Evolutionary conservation across 805 yeast species (phyloP).

Genomic region (Yarrowia phangngaensis): DNA sequence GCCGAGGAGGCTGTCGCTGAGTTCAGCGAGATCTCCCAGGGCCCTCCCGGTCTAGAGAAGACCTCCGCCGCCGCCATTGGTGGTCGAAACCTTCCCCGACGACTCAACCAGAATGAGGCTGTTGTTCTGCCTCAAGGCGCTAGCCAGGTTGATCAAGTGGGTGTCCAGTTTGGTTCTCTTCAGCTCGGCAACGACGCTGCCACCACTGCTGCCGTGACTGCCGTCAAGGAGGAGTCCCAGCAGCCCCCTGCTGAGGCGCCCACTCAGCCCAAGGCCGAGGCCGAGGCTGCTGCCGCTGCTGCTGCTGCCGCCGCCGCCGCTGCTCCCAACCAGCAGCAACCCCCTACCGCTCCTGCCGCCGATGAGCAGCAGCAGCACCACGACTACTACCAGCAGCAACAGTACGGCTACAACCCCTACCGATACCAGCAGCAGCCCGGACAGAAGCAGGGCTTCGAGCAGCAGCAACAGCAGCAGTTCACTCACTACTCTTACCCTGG

Average conservation of each 20-base stretch:
- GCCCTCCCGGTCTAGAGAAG: conserved; percentile 30
- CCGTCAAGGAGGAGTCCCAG: conserved; percentile 25
- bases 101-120: conserved; percentile 44
- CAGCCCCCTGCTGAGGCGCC: conserved; percentile 26
- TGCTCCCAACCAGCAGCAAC: conserved; percentile 23
- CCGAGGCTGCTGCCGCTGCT: conserved; percentile 25
- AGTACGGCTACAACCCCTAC: conserved; percentile 25
- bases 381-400: conserved; percentile 26
- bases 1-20: conserved; percentile 27
- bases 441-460: conserved; percentile 14
- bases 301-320: conserved; percentile 25
- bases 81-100: conserved; percentile 37
- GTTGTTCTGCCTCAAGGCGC: conserved; percentile 54
- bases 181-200: conserved; percentile 45
- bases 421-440: conserved; percentile 24
- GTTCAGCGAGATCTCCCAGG: not conserved
- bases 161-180: conserved; percentile 62
- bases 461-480: conserved; percentile 25
- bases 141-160: conserved; percentile 48
- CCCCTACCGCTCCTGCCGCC: conserved; percentile 7
- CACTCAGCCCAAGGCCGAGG: conserved; percentile 26
- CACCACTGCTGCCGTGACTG: conserved; percentile 26
- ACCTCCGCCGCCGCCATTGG: conserved; percentile 29
- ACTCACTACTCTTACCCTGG: conserved; percentile 26
- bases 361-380: conserved; percentile 19